These are phyloP conservation scores for Sugiyamaella paludigena DNA, from an alignment of 1,139 yeast genomes.

Conservation along the genomic window DNA sequence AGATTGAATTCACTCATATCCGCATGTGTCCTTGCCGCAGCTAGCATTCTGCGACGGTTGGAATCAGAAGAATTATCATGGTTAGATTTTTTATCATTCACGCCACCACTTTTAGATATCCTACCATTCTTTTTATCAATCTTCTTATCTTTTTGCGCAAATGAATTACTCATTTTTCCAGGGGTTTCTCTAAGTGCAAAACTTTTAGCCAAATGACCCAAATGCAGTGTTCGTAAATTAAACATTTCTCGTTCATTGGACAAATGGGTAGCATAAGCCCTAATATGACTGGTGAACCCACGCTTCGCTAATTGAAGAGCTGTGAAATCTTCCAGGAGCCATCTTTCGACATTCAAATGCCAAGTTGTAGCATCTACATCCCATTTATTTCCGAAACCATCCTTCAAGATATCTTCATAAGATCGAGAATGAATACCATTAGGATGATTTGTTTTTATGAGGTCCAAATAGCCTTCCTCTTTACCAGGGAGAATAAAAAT, in stretches of 20 bases:
- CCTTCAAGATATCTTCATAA: constrained; percentile 51
- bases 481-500: constrained; percentile 81
- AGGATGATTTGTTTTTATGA: constrained; percentile 59
- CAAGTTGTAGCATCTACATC: constrained; percentile 94
- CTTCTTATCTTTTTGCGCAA: constrained; percentile 12
- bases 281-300: constrained; percentile 82
- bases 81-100: constrained; percentile 3
- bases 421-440: constrained; percentile 52
- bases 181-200: constrained; percentile 96
- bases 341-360: constrained; percentile 87
- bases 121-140: background rate
- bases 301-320: constrained; percentile 69
- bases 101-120: background rate
- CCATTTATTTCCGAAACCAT: constrained; percentile 75
- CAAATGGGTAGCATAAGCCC: constrained; percentile 97
- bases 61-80: constrained; percentile 10
- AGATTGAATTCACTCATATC: constrained; percentile 77
- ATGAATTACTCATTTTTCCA: constrained; percentile 40
- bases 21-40: constrained; percentile 71
- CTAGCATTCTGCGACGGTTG: constrained; percentile 63
- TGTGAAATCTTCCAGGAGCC: constrained; percentile 64
- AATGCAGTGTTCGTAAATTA: constrained; percentile 75
- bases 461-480: constrained; percentile 79
- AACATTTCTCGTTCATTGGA: constrained; percentile 73
- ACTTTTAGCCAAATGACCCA: constrained; percentile 93